Evolutionary conservation across 768 basidiomycete species (phyloP).

Genomic region (Mycena sanguinolenta): DNA sequence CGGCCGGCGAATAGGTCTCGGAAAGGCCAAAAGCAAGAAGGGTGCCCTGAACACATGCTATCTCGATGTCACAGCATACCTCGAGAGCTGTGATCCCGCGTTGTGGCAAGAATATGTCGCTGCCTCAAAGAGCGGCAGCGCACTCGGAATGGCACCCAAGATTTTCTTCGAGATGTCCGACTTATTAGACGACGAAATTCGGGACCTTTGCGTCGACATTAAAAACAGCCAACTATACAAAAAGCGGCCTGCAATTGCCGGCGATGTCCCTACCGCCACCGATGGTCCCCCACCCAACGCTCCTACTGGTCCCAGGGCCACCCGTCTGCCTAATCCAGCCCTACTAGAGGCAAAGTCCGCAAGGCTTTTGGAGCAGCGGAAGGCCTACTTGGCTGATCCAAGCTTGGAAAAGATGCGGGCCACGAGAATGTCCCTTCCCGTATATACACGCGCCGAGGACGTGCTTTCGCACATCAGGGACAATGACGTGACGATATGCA

Average conservation of each 20-base stretch:
- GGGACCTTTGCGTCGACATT: conserved; percentile 78
- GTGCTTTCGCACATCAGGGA: conserved; percentile 77
- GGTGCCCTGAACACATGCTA: conserved; percentile 78
- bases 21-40: conserved; percentile 78
- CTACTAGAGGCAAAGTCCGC: conserved; percentile 67
- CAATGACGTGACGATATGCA: conserved; percentile 89
- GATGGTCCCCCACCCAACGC: conserved; percentile 5
- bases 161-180: conserved; percentile 76
- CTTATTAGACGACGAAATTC: conserved; percentile 75
- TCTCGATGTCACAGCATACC: conserved; percentile 89
- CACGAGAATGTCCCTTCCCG: conserved; percentile 78
- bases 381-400: conserved; percentile 74
- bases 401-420: conserved; percentile 74
- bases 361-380: conserved; percentile 64
- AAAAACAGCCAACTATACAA: conserved; percentile 73
- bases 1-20: conserved; percentile 86
- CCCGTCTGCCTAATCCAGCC: conserved; percentile 44
- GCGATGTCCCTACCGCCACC: conserved; percentile 20
- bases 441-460: conserved; percentile 75
- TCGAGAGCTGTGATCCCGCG: conserved; percentile 84
- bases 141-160: conserved; percentile 79
- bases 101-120: conserved; percentile 82
- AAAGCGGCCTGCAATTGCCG: conserved; percentile 64
- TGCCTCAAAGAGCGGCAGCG: conserved; percentile 73
- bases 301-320: conserved; percentile 22